These are phyloP conservation scores for Aschersonia sp. DNA, from an alignment of 2,329 filamentous ascomycete species.

Conservation along the genomic window DNA sequence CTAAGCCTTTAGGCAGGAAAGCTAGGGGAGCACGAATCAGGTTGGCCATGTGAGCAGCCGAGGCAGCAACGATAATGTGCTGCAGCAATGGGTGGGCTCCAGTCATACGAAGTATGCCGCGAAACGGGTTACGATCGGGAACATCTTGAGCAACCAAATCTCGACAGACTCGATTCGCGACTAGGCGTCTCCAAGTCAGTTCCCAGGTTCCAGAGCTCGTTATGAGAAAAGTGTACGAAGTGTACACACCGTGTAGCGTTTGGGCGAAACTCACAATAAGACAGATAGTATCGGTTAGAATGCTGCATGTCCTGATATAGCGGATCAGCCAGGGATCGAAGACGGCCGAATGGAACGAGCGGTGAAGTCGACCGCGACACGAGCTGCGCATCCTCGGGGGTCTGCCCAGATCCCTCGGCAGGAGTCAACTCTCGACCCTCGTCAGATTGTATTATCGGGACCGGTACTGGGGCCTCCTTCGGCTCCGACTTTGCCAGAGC, in stretches of 20 bases:
- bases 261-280: conserved; percentile 20
- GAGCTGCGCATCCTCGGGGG: conserved; percentile 13
- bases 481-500: background rate
- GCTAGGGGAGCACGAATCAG: conserved; percentile 18
- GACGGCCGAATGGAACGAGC: conserved; percentile 9
- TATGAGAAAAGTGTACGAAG: background rate
- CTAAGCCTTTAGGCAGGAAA: background rate
- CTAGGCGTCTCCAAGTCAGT: conserved; percentile 14
- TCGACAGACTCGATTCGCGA: conserved; percentile 33
- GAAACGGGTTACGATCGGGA: conserved; percentile 30
- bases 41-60: conserved; percentile 32
- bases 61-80: conserved; percentile 32
- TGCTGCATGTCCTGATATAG: conserved; percentile 38
- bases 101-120: conserved; percentile 26
- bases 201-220: background rate
- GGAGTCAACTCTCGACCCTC: background rate
- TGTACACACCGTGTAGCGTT: conserved; percentile 2
- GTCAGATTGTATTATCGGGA: background rate
- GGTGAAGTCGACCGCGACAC: conserved; percentile 9
- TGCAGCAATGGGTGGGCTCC: conserved; percentile 25
- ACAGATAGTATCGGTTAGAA: conserved; percentile 25
- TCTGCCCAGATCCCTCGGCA: background rate
- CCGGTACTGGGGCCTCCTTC: background rate
- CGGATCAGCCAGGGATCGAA: conserved; percentile 27
- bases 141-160: conserved; percentile 35